Evolutionary conservation across 208 protist species (phyloP).

Genomic region (Naegleria lovaniensis): DNA sequence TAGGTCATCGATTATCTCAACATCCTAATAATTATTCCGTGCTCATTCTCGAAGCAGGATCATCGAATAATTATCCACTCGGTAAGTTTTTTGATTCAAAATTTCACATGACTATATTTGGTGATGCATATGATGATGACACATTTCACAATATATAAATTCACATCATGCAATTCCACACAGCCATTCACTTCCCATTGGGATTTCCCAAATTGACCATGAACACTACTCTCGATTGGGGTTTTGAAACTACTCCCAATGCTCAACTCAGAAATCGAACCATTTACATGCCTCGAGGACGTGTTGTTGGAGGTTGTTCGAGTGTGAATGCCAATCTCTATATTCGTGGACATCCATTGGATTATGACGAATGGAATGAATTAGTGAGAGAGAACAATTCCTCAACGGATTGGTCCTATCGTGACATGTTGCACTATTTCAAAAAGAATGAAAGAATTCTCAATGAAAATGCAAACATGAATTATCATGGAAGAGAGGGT

Average conservation of each 20-base stretch:
- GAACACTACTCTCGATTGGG: not conserved
- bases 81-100: no score
- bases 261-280: not conserved
- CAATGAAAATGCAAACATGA: no score
- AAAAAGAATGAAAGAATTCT: not conserved
- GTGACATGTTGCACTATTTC: not conserved
- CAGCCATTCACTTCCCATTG: not conserved
- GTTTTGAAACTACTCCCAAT: not conserved
- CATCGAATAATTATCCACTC: not conserved
- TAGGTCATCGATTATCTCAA: not conserved
- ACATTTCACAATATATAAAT: no score
- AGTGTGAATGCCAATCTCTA: conserved; percentile 50
- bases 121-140: no score
- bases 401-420: not conserved
- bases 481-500: conserved; percentile 19
- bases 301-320: conserved; percentile 46
- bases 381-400: not conserved
- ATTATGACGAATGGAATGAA: conserved; percentile 47
- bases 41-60: not conserved
- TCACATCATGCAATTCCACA: no score
- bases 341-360: conserved; percentile 41
- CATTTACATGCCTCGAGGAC: conserved; percentile 38
- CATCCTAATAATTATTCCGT: not conserved
- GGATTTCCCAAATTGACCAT: not conserved
- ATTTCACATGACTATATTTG: no score